Evolutionary conservation across 2,329 filamentous ascomycete species (phyloP), one percentile per base, ranked within the genome.

Genomic region (Nigrospora osmanthi): DNA sequence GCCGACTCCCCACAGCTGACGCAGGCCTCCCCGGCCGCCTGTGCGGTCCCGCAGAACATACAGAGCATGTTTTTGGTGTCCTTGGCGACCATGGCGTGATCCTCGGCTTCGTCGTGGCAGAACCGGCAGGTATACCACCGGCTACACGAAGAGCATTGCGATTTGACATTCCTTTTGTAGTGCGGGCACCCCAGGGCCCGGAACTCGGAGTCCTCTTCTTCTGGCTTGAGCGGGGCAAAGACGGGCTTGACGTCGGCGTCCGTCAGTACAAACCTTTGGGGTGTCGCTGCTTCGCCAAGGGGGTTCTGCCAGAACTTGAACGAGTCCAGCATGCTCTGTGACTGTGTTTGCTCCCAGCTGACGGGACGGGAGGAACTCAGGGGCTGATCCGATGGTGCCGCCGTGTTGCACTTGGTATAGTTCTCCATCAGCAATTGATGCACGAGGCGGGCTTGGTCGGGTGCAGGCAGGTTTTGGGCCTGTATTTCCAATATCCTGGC

Each of bases 21-120:
- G 62, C 93, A 98, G 42, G 80, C 74, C 51, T 95, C 88, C 30
- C 80, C 81, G 4, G 87, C 90, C 46, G 79, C 79, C 57, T 98
- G 93, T 2, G 93, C 84, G 45, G 85, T 88, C 7, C 83, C 81
- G 63, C 93, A 98, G 28, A 89, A 73, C 93, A 98, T 98, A 64
- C 93, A 98, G 6, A 98, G 76, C 93, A 98, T 98, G 57, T 96
- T 85, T 63, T 84, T 85, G 9, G 91, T 98, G 55, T 87, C 85
- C 54, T 82, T 83, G 42, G 93, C 81, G 54, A 90, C 80, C 46
- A 98, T 71, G 48, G 71, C 73, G 62, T 95, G 89, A 54, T 88
- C 81, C 57, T 96, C 88, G 10, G 71, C 77, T 40, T 82, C 79
- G 61, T 98, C 89, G 59, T 98, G 93, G 59, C 93, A 98, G 59